These are phyloP conservation scores for Penicillium steckii DNA, from an alignment of 495 filamentous ascomycete genomes.

Conservation along the genomic window DNA sequence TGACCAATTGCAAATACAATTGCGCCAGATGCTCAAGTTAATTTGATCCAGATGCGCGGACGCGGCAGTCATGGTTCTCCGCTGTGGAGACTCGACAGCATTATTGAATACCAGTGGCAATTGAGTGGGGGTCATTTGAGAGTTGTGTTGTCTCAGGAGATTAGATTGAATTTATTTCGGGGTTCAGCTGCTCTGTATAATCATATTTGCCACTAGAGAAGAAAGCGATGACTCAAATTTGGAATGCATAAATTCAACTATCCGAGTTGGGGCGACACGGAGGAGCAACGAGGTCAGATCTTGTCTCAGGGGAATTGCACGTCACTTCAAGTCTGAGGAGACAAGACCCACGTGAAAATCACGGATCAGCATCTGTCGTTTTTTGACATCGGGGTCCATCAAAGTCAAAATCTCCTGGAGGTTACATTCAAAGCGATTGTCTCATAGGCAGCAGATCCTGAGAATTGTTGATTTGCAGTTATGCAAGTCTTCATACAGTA, in stretches of 20 bases:
- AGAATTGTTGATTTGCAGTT: no score
- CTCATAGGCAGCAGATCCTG: no score
- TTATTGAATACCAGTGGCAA: conserved; percentile 12
- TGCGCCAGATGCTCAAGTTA: not conserved
- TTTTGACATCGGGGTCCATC: not conserved
- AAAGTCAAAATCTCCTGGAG: not conserved
- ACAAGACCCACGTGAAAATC: conserved; percentile 2
- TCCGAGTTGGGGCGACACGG: no score
- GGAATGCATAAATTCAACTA: no score
- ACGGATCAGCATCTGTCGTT: not conserved
- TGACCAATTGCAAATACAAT: not conserved
- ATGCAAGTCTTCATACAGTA: no score
- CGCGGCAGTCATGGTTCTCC: not conserved
- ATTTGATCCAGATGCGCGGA: not conserved
- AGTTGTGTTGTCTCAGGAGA: not conserved
- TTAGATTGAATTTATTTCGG: not conserved
- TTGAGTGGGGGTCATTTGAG: conserved; percentile 5
- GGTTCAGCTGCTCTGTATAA: not conserved
- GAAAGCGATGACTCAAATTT: not conserved
- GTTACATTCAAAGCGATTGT: conserved; percentile 4
- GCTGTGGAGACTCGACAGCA: not conserved
- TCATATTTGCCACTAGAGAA: not conserved
- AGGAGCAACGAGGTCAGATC: not conserved
- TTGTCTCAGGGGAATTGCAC: not conserved
- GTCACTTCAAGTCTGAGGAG: not conserved